phyloP scores from a whole-genome alignment of 2,329 filamentous ascomycete genomes.

The Exophiala dermatitidis region DNA sequence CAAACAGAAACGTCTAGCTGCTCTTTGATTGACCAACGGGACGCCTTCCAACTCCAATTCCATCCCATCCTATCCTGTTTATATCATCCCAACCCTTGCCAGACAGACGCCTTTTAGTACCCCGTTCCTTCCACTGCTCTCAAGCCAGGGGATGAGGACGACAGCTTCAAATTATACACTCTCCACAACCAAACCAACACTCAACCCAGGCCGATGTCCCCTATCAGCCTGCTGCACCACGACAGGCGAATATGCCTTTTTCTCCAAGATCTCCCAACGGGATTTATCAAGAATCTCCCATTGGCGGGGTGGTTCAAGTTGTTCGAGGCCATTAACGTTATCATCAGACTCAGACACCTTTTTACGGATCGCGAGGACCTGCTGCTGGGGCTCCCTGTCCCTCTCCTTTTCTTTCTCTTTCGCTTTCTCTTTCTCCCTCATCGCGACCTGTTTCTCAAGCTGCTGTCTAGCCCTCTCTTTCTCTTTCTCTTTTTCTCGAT shows the following conservation, averaged over 20 bases:
- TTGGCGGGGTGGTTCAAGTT: not conserved
- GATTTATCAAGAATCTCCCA: not conserved
- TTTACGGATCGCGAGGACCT: not conserved
- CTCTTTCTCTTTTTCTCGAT: conserved; percentile 4
- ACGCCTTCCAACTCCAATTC: not conserved
- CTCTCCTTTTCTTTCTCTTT: not conserved
- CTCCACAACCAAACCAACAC: conserved; percentile 22
- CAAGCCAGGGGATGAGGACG: not conserved
- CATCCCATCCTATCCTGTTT: not conserved
- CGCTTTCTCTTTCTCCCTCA: not conserved
- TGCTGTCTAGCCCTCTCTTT: not conserved
- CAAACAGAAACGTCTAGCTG: too few species aligned
- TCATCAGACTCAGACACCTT: not conserved
- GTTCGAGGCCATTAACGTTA: not conserved
- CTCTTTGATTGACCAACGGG: too few species aligned
- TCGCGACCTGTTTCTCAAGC: not conserved
- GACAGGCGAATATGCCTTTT: conserved; percentile 21
- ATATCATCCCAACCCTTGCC: too few species aligned
- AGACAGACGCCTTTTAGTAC: too few species aligned
- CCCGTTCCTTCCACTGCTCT: too few species aligned
- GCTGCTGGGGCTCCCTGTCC: conserved; percentile 8
- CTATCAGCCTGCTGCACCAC: conserved; percentile 18
- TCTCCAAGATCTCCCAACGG: conserved; percentile 18
- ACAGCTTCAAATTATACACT: conserved; percentile 6
- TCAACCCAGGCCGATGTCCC: conserved; percentile 22